These are phyloP conservation scores for Suillus subluteus DNA, from an alignment of 768 basidiomycete species.

Conservation along the genomic window DNA sequence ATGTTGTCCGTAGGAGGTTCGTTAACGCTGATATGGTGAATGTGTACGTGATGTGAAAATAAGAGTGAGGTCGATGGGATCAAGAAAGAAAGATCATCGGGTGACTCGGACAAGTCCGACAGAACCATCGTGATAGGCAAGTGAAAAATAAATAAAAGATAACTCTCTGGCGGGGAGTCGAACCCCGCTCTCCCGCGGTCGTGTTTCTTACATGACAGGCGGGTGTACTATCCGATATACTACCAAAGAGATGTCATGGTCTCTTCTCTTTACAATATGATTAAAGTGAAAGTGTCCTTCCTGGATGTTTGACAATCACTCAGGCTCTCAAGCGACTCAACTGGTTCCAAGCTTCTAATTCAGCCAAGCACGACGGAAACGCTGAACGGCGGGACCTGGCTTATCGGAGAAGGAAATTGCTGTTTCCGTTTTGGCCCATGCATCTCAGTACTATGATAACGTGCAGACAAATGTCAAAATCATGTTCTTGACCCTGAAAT, in stretches of 20 bases:
- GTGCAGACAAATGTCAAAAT: no score
- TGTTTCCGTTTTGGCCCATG: no score
- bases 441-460: no score
- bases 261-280: not conserved
- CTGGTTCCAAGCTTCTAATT: no score
- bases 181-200: slow-evolving; percentile 34
- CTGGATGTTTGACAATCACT: no score
- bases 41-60: not conserved
- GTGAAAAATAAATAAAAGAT: slow-evolving; percentile 55
- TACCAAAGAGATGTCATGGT: slow-evolving; percentile 20
- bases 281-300: no score
- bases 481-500: no score
- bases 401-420: no score
- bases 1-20: not conserved
- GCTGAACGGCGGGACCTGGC: no score
- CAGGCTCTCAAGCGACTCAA: no score
- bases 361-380: no score
- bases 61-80: not conserved
- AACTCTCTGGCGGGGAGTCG: slow-evolving; percentile 38
- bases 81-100: not conserved
- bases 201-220: slow-evolving; percentile 31
- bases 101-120: slow-evolving; percentile 20
- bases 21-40: not conserved
- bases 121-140: slow-evolving; percentile 44
- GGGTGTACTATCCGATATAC: slow-evolving; percentile 46